Evolutionary conservation across 106 monocot species (phyloP), one percentile per base, ranked within the genome.

Genomic region (Alisma plantagoaquatica): DNA sequence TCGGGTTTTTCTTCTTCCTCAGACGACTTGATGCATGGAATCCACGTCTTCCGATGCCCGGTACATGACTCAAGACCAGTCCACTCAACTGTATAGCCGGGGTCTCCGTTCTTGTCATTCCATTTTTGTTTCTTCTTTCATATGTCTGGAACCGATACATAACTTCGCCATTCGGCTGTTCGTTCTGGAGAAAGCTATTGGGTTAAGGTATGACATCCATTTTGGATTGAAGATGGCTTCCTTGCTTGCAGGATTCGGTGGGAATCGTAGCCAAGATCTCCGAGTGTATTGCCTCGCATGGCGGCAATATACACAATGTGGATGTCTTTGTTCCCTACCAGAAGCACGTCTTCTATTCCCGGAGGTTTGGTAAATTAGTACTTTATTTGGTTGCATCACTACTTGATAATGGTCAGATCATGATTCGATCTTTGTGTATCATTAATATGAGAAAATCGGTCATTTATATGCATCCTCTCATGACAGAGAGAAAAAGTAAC

Each of bases 21-120:
- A 46, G 21, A 21, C 46, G 28, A 57, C 11, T 20, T 65, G 23
- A 56, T 55, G 49, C 75, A 48, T 26, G 94, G 88, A 26, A 78
- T 96, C 58, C 94, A 96, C 64, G 75, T 84, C 60, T 88, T 96
- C 64, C 88, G 75, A 29, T 96, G 88, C 54, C 88, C 81, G 16
- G 94, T 88, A 62, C 18, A 59, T 51, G 29, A 19, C 22, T 27
- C 29, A n/a, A n/a, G n/a, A n/a, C n/a, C n/a, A n/a, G n/a, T n/a
- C n/a, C n/a, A n/a, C n/a, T n/a, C n/a, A n/a, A n/a, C n/a, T n/a
- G n/a, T n/a, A n/a, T n/a, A n/a, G n/a, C n/a, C n/a, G n/a, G n/a
- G n/a, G n/a, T n/a, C n/a, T n/a, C n/a, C n/a, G n/a, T n/a, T n/a
- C n/a, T n/a, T n/a, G n/a, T n/a, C n/a, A n/a, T n/a, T n/a, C 18